phyloP scores from a whole-genome alignment of 2,329 filamentous ascomycete genomes.

The Aureobasidium sp. region DNA sequence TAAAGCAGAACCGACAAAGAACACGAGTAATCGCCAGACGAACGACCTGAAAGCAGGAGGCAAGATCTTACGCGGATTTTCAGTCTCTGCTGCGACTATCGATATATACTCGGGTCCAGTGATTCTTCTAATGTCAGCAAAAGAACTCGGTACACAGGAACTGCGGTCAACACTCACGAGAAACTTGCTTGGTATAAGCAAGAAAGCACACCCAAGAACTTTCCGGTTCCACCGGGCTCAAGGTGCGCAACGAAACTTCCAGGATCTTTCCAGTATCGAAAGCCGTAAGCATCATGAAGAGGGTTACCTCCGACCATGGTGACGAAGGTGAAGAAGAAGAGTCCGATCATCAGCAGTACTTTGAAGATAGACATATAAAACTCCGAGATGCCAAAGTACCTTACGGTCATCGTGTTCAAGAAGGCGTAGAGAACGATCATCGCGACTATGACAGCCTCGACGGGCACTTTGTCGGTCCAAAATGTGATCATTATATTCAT shows the following conservation, averaged over 20 bases:
- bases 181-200: slow-evolving; percentile 35
- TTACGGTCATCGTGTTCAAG: slow-evolving; percentile 41
- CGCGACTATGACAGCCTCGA: slow-evolving; percentile 14
- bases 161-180: slow-evolving; percentile 20
- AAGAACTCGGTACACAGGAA: too few relatives aligned
- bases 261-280: slow-evolving; percentile 38
- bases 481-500: slow-evolving; percentile 15
- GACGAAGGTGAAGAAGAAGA: slow-evolving; percentile 36
- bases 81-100: slow-evolving; percentile 43
- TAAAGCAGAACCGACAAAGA: slow-evolving; percentile 42
- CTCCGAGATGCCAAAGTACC: slow-evolving; percentile 38
- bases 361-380: slow-evolving; percentile 49
- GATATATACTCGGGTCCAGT: slow-evolving; percentile 39
- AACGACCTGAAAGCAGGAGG: slow-evolving; percentile 44
- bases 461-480: slow-evolving; percentile 18
- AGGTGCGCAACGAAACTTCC: slow-evolving; percentile 25
- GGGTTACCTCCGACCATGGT: slow-evolving; percentile 32
- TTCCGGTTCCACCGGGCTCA: slow-evolving; percentile 25
- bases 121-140: background rate
- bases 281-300: slow-evolving; percentile 33
- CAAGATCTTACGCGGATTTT: slow-evolving; percentile 39
- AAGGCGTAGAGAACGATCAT: slow-evolving; percentile 20
- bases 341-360: slow-evolving; percentile 39
- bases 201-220: slow-evolving; percentile 30
- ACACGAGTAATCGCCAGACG: slow-evolving; percentile 40